Evolutionary conservation across 352 stramenopile genomes (phyloP).

Genomic region (Pythium aphanidermatum): DNA sequence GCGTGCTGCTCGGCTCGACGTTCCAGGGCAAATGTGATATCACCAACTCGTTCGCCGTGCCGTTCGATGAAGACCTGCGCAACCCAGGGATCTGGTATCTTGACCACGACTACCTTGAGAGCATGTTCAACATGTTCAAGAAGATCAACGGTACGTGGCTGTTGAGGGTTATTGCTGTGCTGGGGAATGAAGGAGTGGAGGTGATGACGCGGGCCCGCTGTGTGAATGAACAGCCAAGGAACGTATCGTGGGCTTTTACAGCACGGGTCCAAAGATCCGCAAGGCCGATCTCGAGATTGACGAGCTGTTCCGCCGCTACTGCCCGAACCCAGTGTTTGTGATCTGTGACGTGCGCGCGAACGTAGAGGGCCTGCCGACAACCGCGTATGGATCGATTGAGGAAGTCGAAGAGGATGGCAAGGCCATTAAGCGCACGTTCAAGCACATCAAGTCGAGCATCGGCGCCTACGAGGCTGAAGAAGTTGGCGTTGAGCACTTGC

Average conservation of each 20-base stretch:
- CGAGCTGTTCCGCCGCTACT: conserved; percentile 93
- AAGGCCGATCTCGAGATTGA: conserved; percentile 95
- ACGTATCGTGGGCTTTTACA: conserved; percentile 98
- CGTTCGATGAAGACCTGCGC: conserved; percentile 98
- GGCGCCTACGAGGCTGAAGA: conserved; percentile 94
- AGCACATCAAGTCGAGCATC: conserved; percentile 96
- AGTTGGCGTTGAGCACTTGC: conserved; percentile 98
- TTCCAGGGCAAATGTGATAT: conserved; percentile 93
- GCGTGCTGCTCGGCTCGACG: conserved; percentile 95
- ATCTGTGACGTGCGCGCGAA: conserved; percentile 98
- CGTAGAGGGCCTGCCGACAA: conserved; percentile 95
- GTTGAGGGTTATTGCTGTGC: not conserved
- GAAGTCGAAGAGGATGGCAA: conserved; percentile 95
- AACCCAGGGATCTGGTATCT: conserved; percentile 99
- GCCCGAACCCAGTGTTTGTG: conserved; percentile 94
- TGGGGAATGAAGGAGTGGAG: not conserved
- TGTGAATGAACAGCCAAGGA: conserved; percentile 85
- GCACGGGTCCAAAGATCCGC: conserved; percentile 95
- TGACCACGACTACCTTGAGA: conserved; percentile 99
- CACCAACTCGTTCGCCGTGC: conserved; percentile 94
- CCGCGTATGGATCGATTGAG: conserved; percentile 96
- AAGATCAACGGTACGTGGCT: conserved; percentile 88
- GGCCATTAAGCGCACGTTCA: conserved; percentile 96
- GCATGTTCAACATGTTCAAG: conserved; percentile 95
- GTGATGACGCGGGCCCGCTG: not conserved